Evolutionary conservation across 176 grass and related monocot genomes (phyloP), one percentile per base, ranked within the genome.

Genomic region (Metroxylon sagu): DNA sequence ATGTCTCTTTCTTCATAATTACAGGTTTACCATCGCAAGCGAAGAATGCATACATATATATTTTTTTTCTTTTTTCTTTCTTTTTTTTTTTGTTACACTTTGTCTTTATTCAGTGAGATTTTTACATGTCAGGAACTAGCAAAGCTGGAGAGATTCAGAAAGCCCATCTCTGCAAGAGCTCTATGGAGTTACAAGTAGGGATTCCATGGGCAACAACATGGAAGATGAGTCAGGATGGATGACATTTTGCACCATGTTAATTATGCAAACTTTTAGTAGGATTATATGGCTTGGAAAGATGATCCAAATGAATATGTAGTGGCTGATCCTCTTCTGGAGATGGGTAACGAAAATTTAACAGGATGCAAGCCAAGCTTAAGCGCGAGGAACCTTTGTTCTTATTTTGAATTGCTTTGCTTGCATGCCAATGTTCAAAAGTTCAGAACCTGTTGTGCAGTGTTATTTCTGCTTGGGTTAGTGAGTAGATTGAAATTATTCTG

Each of bases 231-330:
- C 78, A 49, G 91, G 66, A 59, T 90, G 91, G 91, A 78, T 81
- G 39, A 59, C 68, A 15, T 23, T 23, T 23, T 23, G n/a, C 21
- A 23, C 21, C 21, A 23, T 23, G 21, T 23, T 23, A 23, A 23
- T 23, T 23, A 23, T 23, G 49, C 35, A 54, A 43, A 48, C 70
- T 5, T 74, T 83, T 26, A 54, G 21, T 74, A 92, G 86, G 79
- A 89, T 65, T 64, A 71, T 53, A 96, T 96, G 91, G 16, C 71
- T 54, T 71, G 86, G 68, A 96, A 82, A 73, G 86, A 90, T 74
- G 86, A 96, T 61, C 83, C 86, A 29, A 80, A 90, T 85, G 86
- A 90, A 57, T 90, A 90, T 85, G 74, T 87, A 26, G 91, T 96
- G 56, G 79, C 86, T 29, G 91, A 96, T 75, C 91, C 91, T 69